These are phyloP conservation scores for Colletotrichum salicis DNA, from an alignment of 2,329 filamentous ascomycete genomes.

Conservation along the genomic window DNA sequence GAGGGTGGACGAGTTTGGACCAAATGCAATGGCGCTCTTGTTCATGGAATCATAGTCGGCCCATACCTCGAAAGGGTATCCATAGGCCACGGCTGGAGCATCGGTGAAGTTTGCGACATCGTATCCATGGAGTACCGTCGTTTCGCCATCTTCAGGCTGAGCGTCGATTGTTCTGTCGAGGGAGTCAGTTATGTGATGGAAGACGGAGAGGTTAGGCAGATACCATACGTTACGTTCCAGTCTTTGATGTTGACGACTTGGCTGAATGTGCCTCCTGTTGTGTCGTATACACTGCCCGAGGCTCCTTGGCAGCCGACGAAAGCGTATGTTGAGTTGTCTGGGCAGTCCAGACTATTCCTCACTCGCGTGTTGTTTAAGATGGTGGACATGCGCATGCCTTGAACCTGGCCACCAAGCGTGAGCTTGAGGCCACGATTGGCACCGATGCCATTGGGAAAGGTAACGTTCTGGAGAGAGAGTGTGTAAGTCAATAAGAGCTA, in stretches of 20 bases:
- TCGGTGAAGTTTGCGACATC: slow-evolving; percentile 35
- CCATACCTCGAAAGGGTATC: slow-evolving; percentile 37
- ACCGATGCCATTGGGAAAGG: slow-evolving; percentile 35
- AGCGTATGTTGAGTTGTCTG: slow-evolving; percentile 11
- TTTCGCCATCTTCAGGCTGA: slow-evolving; percentile 19
- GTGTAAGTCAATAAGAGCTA: slow-evolving; percentile 14
- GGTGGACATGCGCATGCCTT: slow-evolving; percentile 35
- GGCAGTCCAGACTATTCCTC: slow-evolving; percentile 32
- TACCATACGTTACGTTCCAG: slow-evolving; percentile 33
- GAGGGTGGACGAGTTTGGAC: slow-evolving; percentile 35
- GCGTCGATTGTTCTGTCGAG: slow-evolving; percentile 6
- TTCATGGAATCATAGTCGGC: slow-evolving; percentile 33
- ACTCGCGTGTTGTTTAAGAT: slow-evolving; percentile 34
- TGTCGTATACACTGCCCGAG: slow-evolving; percentile 33
- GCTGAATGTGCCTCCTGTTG: slow-evolving; percentile 18
- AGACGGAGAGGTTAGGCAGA: rapidly evolving
- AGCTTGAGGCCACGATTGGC: slow-evolving; percentile 33
- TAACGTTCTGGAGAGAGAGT: slow-evolving; percentile 24
- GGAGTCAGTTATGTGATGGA: neutral
- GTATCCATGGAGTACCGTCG: slow-evolving; percentile 32
- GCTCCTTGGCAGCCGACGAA: slow-evolving; percentile 33
- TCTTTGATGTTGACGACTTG: slow-evolving; percentile 27
- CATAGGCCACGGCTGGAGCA: slow-evolving; percentile 25
- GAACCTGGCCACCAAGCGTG: slow-evolving; percentile 33
- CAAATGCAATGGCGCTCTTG: slow-evolving; percentile 35